Evolutionary conservation across 2,329 filamentous ascomycete genomes (phyloP), one percentile per base, ranked within the genome.

Genomic region (Xylariaceae sp.): DNA sequence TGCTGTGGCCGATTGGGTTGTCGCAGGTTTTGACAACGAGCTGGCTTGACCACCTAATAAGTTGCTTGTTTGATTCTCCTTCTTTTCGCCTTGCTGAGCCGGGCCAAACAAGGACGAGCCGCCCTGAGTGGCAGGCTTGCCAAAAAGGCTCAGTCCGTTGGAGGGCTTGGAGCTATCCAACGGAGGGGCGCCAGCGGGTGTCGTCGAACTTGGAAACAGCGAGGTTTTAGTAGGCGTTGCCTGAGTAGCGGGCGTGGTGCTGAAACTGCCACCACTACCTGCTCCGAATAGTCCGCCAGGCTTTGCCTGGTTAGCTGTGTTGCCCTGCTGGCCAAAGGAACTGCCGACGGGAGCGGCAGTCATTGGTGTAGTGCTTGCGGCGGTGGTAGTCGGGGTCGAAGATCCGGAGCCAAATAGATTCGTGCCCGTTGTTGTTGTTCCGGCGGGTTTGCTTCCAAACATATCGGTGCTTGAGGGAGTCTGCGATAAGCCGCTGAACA

Each of bases 181-280:
- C 0, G 79, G 78, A 53, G 80, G 80, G n/a, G 76, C 74, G 37
- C 80, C 80, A 27, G 79, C 79, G 12, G 80, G 79, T 37, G 80
- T 81, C 2, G 79, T 81, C 19, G 79, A 81, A 51, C 72, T 70
- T 35, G 80, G 62, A n/a, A 65, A 61, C 53, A 80, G 75, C 51
- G 72, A 56, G 12, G 77, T 74, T 66, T 80, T 81, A n/a, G 73
- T 72, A 31, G 74, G 74, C 26, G 74, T 77, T 26, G 72, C 67
- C 45, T 70, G 62, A 29, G 64, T 53, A 27, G 63, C 60, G 31
- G 67, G 46, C 12, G 64, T 60, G 27, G 43, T 60, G 51, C 54
- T 61, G 5, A 37, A 37, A 37, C 35, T 50, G 40, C 54, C 40
- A 4, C 29, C 50, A 35, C 54, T 35, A 29, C 49, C 60, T 35